Base-by-base conservation (phyloP, 2,329 filamentous ascomycete genomes). In the Neocatenulostroma microsporum region DNA sequence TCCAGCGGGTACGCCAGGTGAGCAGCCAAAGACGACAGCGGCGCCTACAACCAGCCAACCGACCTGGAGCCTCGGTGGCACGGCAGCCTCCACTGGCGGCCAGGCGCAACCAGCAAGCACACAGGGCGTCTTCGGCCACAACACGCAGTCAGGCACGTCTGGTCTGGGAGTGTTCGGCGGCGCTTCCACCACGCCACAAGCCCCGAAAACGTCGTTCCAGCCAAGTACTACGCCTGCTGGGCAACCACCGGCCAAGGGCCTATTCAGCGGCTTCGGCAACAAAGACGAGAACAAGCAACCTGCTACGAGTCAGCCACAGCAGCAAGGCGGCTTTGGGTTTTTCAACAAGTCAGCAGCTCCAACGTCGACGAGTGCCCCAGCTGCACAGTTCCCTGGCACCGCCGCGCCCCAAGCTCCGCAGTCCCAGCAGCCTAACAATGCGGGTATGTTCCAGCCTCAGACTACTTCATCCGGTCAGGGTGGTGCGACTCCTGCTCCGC, bases 211-310 rank as follows among this genome's bases (percentile, higher is more conserved):
- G 24, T 37, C 43, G 23, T 30, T 41, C 8, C 39, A 41, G 8
- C 27, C 31, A 3, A 37, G 21, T 14, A 52, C 49, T 11, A 55
- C 52, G n/a, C 52, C 52, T 7, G 50, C 50, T 21, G 61, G 55
- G 33, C 23, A 37, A 7, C 34, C 34, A 12, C 34, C 34, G 9
- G n/a, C 23, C 23, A 24, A 8, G 9, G n/a, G n/a, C n/a, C 23
- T 24, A 8, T 24, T 24, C 23, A 8, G n/a, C 9, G n/a, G n/a
- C n/a, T 8, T 24, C 9, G n/a, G 9, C 9, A 24, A 24, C 23
- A 8, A 24, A n/a, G n/a, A n/a, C 23, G 23, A n/a, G 9, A 24
- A 24, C n/a, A 8, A 24, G 23, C 23, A 24, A n/a, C 17, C 30
- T 6, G 23, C 23, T 8, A 8, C 8, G 23, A 24, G 23, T n/a